Conservation (phyloP, 2,329 filamentous ascomycete genomes). For the Westerdykella aurantiaca region DNA sequence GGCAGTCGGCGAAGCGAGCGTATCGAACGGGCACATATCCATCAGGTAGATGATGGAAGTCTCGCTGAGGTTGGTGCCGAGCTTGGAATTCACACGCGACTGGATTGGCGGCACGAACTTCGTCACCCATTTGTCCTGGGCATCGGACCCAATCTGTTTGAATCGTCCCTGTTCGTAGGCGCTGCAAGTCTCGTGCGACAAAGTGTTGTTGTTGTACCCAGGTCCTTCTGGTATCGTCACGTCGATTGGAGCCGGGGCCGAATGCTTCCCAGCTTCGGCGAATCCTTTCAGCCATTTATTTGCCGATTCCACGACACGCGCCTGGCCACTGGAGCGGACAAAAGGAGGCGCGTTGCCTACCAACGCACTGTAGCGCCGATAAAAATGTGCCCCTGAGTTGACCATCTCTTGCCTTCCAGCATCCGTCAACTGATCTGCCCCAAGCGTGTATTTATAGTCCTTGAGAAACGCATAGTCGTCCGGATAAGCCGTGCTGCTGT, state of each 20-base stretch:
- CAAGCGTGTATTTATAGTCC: slow-evolving; percentile 65
- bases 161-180: slow-evolving; percentile 59
- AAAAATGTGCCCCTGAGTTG: slow-evolving; percentile 72
- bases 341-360: slow-evolving; percentile 58
- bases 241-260: slow-evolving; percentile 39
- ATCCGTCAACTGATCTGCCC: slow-evolving; percentile 60
- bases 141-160: slow-evolving; percentile 45
- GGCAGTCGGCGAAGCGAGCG: slow-evolving; percentile 54
- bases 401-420: slow-evolving; percentile 67
- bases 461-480: slow-evolving; percentile 63
- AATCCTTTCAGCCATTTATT: slow-evolving; percentile 71
- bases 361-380: slow-evolving; percentile 63
- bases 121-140: slow-evolving; percentile 53
- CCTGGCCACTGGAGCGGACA: slow-evolving; percentile 63
- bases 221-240: slow-evolving; percentile 63
- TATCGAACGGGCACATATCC: slow-evolving; percentile 84
- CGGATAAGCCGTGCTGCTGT: slow-evolving; percentile 50
- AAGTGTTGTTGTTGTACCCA: slow-evolving; percentile 75
- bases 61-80: slow-evolving; percentile 62
- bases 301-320: slow-evolving; percentile 69
- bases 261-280: slow-evolving; percentile 47
- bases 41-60: slow-evolving; percentile 66
- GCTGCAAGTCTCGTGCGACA: slow-evolving; percentile 67
- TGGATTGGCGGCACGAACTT: slow-evolving; percentile 64
- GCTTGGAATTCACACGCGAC: slow-evolving; percentile 61